phyloP scores from a whole-genome alignment of 768 basidiomycete genomes.

The Tulasnella sp. region DNA sequence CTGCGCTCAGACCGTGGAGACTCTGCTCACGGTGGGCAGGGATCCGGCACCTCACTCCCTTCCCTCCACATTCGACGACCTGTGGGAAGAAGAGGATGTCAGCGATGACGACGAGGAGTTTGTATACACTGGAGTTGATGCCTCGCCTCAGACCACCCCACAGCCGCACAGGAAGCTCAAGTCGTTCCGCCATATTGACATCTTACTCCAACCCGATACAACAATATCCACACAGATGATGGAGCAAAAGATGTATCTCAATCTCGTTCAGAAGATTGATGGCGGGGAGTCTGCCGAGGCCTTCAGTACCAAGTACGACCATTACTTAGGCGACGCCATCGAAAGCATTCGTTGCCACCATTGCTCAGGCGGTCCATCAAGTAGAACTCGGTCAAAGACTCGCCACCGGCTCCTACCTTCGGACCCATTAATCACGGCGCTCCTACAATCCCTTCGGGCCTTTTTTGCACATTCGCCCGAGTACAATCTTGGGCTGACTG shows the following conservation, averaged over 20 bases:
- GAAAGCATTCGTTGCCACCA: constrained; percentile 66
- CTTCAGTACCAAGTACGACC: constrained; percentile 84
- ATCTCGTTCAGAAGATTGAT: constrained; percentile 76
- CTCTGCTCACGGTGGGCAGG: constrained; percentile 68
- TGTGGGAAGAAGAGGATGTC: constrained; percentile 39
- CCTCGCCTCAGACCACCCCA: constrained; percentile 25
- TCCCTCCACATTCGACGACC: constrained; percentile 36
- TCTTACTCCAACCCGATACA: constrained; percentile 59
- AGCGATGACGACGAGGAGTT: constrained; percentile 53
- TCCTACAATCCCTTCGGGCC: constrained; percentile 69
- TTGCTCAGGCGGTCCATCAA: constrained; percentile 42
- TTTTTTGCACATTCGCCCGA: constrained; percentile 89
- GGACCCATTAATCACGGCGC: constrained; percentile 70
- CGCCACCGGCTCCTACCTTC: constrained; percentile 80
- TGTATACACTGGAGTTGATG: constrained; percentile 47
- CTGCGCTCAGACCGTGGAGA: constrained; percentile 61
- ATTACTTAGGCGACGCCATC: constrained; percentile 79
- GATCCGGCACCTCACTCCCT: constrained; percentile 58
- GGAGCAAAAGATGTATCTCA: constrained; percentile 79
- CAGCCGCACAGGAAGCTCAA: constrained; percentile 47
- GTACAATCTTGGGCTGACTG: constrained; percentile 86
- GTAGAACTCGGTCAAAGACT: background rate
- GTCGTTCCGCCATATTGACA: constrained; percentile 1
- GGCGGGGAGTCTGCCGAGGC: constrained; percentile 67
- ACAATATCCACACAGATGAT: constrained; percentile 69